Evolutionary conservation across 768 basidiomycete species (phyloP).

Genomic region (Phylloporus sp.): DNA sequence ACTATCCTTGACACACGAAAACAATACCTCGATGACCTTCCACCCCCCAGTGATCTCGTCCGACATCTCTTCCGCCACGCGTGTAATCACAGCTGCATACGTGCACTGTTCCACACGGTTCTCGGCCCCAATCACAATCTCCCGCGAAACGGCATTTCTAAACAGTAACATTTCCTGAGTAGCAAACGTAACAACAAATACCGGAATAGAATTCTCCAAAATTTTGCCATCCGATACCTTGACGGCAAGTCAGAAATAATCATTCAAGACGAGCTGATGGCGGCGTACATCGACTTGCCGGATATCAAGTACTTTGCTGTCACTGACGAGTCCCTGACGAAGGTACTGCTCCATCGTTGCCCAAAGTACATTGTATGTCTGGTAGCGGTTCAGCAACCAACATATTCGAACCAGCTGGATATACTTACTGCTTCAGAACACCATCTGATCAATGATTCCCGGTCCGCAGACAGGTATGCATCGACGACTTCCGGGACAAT

Average conservation of each 20-base stretch:
- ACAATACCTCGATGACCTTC: slow-evolving; percentile 90
- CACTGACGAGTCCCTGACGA: slow-evolving; percentile 83
- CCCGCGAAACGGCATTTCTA: slow-evolving; percentile 84
- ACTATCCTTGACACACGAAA: neutral
- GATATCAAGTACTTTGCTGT: slow-evolving; percentile 94
- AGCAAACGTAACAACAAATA: slow-evolving; percentile 85
- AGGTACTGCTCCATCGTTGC: slow-evolving; percentile 96
- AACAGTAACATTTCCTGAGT: slow-evolving; percentile 94
- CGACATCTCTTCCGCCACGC: slow-evolving; percentile 79
- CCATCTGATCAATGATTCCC: slow-evolving; percentile 82
- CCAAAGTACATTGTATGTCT: slow-evolving; percentile 99
- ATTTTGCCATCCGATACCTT: slow-evolving; percentile 85
- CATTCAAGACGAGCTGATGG: slow-evolving; percentile 8
- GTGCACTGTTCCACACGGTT: slow-evolving; percentile 89
- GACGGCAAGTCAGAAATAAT: slow-evolving; percentile 2
- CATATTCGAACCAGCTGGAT: neutral
- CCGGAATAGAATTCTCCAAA: slow-evolving; percentile 83
- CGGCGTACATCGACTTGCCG: slow-evolving; percentile 87
- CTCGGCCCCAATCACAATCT: slow-evolving; percentile 82
- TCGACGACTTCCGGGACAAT: slow-evolving; percentile 98
- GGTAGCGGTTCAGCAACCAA: neutral
- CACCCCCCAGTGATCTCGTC: slow-evolving; percentile 96
- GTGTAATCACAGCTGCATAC: slow-evolving; percentile 88
- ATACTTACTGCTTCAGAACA: slow-evolving; percentile 87
- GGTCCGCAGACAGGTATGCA: slow-evolving; percentile 88